phyloP scores from a whole-genome alignment of 1,284 basidiomycete genomes.

The Cryptococcus sp. region DNA sequence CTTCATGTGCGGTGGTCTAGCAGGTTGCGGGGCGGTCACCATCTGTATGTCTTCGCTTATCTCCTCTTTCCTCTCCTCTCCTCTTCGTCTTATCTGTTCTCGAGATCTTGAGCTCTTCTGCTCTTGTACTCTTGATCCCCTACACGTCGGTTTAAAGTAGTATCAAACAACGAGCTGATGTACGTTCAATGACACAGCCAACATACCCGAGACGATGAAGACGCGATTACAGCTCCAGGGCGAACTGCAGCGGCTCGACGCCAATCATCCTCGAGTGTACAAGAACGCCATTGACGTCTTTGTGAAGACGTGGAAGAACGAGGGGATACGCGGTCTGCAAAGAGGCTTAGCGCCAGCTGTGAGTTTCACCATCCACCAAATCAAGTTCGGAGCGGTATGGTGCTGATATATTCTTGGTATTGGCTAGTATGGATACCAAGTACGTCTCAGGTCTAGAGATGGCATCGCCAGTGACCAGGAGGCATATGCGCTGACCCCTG shows the following conservation, averaged over 20 bases:
- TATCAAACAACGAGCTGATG: not conserved
- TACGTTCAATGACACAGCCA: conserved; percentile 51
- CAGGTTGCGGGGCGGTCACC: conserved; percentile 82
- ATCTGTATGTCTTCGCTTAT: conserved; percentile 45
- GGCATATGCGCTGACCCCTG: too few relatives aligned
- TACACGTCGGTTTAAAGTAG: too few relatives aligned
- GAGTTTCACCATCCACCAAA: conserved; percentile 50
- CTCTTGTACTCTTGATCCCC: not conserved
- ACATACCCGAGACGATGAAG: conserved; percentile 77
- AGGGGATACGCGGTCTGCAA: conserved; percentile 88
- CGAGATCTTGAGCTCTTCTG: not conserved
- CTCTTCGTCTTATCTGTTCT: not conserved
- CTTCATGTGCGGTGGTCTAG: conserved; percentile 82
- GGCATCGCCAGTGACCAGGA: too few relatives aligned
- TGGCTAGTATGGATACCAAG: conserved; percentile 83
- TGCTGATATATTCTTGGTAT: not conserved
- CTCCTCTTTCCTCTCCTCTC: not conserved
- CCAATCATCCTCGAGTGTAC: conserved; percentile 71
- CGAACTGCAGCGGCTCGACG: conserved; percentile 74
- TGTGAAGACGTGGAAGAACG: conserved; percentile 83
- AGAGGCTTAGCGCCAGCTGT: conserved; percentile 87
- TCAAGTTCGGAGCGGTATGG: not conserved
- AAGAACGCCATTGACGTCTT: conserved; percentile 84
- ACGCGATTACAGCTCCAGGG: conserved; percentile 93
- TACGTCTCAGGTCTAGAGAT: conserved; percentile 46